phyloP scores from a whole-genome alignment of 2,329 filamentous ascomycete species.

The Aureobasidium sp. region DNA sequence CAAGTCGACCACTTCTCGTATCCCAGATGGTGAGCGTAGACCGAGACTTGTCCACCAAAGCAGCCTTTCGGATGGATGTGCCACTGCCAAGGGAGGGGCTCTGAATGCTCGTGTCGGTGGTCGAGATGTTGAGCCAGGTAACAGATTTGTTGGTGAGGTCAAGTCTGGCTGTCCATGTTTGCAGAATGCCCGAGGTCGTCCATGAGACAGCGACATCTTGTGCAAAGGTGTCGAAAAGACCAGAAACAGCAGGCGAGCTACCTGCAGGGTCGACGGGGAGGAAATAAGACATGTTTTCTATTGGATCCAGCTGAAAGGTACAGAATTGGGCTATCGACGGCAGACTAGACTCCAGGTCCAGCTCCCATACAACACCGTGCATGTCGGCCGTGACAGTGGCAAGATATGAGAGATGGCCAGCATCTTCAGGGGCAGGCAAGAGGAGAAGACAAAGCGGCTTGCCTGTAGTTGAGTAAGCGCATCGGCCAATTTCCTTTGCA shows the following conservation, averaged over 20 bases:
- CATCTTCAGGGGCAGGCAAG: conserved; percentile 58
- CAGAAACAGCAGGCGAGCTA: conserved; percentile 60
- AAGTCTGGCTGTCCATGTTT: conserved; percentile 79
- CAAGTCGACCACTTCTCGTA: conserved; percentile 69
- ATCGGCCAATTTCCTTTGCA: conserved; percentile 53
- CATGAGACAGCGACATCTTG: conserved; percentile 83
- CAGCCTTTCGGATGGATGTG: conserved; percentile 79
- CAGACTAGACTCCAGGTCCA: conserved; percentile 31
- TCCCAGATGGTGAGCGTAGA: conserved; percentile 88
- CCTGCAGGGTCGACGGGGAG: conserved; percentile 84
- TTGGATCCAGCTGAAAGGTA: conserved; percentile 57
- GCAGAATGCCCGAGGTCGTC: conserved; percentile 64
- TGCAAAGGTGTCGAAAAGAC: conserved; percentile 79
- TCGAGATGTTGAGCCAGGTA: conserved; percentile 77
- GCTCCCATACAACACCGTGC: conserved; percentile 74
- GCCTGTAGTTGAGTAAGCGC: conserved; percentile 54
- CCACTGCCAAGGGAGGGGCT: conserved; percentile 74
- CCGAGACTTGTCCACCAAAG: conserved; percentile 66
- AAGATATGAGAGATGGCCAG: conserved; percentile 52
- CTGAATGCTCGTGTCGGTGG: conserved; percentile 67
- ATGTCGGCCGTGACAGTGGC: conserved; percentile 76
- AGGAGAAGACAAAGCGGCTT: conserved; percentile 75
- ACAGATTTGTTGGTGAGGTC: conserved; percentile 53
- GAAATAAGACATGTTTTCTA: conserved; percentile 44
- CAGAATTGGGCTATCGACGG: conserved; percentile 60